Evolutionary conservation across 805 yeast genomes (phyloP), one percentile per base, ranked within the genome.

Genomic region (Wickerhamiella nectarea): DNA sequence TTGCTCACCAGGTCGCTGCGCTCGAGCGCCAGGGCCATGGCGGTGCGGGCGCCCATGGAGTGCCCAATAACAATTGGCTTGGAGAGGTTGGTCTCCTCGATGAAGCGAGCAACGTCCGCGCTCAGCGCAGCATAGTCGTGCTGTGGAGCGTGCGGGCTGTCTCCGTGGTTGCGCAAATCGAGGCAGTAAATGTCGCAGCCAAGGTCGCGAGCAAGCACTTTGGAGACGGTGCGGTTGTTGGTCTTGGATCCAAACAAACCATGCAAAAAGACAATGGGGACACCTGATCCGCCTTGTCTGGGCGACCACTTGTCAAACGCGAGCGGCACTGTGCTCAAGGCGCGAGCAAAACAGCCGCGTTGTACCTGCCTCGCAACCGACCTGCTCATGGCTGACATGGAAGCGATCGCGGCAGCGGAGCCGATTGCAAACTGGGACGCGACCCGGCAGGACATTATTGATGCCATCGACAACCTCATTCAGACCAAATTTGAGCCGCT

Each of bases 121-220:
- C 95, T 80, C 65, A 89, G 66, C 1, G 87, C 66, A 1, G 81
- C 79, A 59, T 87, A 87, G 56, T 81, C 87, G 54, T 82, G 83
- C 24, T 80, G 64, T 0, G 60, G 56, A n/a, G 54, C 57, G 52
- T 81, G 93, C 1, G 95, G 95, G 1, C 95, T 82, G n/a, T 71
- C 76, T 1, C 98, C 98, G 58, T 87, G 95, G 61, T 91, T 87
- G 48, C 98, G 67, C 46, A 87, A 66, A 58, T 89, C 97, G 14
- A 58, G 46, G 41, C 65, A 61, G 46, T 59, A 65, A 3, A 65
- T 62, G 3, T 57, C 48, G 12, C 60, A 52, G 19, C 49, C 44
- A 28, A 64, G 52, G 17, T 61, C 65, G 12, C 61, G 49, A 1
- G 67, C 63, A n/a, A 64, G 45, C 1, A 55, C 56, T 28, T 73